These are phyloP conservation scores for Cruciata laevipes DNA, from an alignment of 257 asterid genomes.

Conservation along the genomic window DNA sequence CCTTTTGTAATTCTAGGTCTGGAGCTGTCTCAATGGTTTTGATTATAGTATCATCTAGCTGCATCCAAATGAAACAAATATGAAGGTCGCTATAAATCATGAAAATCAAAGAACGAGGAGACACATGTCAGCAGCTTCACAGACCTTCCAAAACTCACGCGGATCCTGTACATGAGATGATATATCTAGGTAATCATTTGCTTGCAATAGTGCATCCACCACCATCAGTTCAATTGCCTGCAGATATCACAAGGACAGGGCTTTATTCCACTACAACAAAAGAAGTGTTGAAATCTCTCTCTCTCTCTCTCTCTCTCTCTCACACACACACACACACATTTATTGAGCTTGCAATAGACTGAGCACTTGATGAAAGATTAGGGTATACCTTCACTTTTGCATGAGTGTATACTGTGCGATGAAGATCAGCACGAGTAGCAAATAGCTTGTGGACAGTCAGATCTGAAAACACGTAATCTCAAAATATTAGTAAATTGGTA, in stretches of 20 bases:
- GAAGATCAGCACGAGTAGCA: conserved; percentile 83
- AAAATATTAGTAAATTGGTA: conserved; percentile 16
- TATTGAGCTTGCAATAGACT: neutral
- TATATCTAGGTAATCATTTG: conserved; percentile 60
- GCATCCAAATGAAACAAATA: conserved; percentile 21
- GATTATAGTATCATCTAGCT: conserved; percentile 85
- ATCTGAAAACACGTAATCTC: conserved; percentile 43
- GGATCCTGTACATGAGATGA: conserved; percentile 81
- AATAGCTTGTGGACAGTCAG: conserved; percentile 80
- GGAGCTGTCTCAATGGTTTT: conserved; percentile 91
- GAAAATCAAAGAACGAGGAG: conserved; percentile 1
- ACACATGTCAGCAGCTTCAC: conserved; percentile 16
- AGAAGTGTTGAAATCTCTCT: neutral
- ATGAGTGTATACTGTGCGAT: conserved; percentile 83
- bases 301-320: neutral
- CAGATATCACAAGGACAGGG: conserved; percentile 1
- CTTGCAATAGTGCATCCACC: conserved; percentile 81
- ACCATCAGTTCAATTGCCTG: conserved; percentile 94
- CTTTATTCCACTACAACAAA: neutral
- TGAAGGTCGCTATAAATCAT: neutral
- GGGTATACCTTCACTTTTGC: conserved; percentile 81
- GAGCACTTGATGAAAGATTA: neutral
- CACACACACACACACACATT: no score
- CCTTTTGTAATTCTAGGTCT: conserved; percentile 55
- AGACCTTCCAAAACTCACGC: conserved; percentile 86